Evolutionary conservation across 768 basidiomycete species (phyloP), one percentile per base, ranked within the genome.

Genomic region (Mycena alexandri): DNA sequence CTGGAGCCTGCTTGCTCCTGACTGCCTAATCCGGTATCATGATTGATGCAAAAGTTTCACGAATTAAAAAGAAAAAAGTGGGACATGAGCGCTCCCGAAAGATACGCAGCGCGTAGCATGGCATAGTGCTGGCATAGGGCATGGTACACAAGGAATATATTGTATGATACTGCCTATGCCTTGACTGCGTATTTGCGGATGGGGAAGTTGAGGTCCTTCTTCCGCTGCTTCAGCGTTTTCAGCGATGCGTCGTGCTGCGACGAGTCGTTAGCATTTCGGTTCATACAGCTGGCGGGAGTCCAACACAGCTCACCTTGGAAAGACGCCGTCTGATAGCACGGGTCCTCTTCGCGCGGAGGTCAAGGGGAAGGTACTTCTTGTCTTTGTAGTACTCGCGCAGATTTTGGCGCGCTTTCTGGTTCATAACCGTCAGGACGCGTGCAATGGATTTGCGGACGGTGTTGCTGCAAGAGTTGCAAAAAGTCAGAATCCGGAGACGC

Each of bases 401-500:
- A 83, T 96, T 95, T 85, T 95, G 93, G 74, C 97, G 94, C 74
- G 92, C 90, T 84, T 99, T 99, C 80, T 95, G 93, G 92, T 98
- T 99, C 87, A 93, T 97, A 75, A 99, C 96, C 48, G 98, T 99
- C 84, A 98, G 81, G 73, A 99, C 96, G 62, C 98, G 95, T 71
- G 98, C 98, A 78, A 99, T 94, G 72, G 95, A 96, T 85, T 98
- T 99, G 87, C 98, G 96, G 81, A 98, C 95, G 72, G 93, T 87
- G 81, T 91, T 89, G 82, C 98, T 99, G 72, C 38, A n/a, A 55
- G 67, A 34, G 65, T 52, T n/a, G 56, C 57, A 56, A 46, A 24
- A 33, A n/a, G 50, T 68, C n/a, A 63, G 47, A 63, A 13, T 41
- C 2, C 51, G 51, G 34, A 57, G 29, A 25, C 5, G 8, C 21